phyloP scores from a whole-genome alignment of 2,329 filamentous ascomycete species.

The Sarocladiaceae sp. region DNA sequence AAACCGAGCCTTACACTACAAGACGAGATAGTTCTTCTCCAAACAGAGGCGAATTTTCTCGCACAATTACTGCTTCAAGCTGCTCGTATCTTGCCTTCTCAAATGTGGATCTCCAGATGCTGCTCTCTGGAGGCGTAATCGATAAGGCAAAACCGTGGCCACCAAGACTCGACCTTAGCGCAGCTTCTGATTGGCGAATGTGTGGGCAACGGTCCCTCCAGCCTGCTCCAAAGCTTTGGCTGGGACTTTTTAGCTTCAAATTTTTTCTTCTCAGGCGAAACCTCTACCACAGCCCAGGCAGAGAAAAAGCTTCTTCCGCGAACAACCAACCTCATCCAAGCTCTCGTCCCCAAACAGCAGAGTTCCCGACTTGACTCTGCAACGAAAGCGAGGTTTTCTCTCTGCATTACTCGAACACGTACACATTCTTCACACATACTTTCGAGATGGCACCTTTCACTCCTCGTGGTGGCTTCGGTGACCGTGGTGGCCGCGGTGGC shows the following conservation, averaged over 20 bases:
- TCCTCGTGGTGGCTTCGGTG: conserved; percentile 24
- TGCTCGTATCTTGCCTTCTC: too few relatives aligned
- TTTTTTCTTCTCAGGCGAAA: conserved; percentile 7
- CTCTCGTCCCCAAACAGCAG: not conserved
- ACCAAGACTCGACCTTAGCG: not conserved
- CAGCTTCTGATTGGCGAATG: not conserved
- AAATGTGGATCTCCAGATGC: too few relatives aligned
- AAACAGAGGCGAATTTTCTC: too few relatives aligned
- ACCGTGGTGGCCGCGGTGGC: conserved; percentile 31
- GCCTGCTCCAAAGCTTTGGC: conserved; percentile 4
- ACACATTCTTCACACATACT: not conserved
- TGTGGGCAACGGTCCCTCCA: not conserved
- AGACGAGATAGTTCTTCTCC: too few relatives aligned
- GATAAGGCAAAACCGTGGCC: conserved; percentile 4
- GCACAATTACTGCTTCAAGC: too few relatives aligned
- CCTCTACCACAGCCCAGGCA: conserved; percentile 4
- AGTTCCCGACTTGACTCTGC: not conserved
- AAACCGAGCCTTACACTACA: too few relatives aligned
- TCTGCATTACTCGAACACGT: not conserved
- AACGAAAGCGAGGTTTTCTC: not conserved
- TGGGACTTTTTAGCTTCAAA: conserved; percentile 4
- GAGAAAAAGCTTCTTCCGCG: conserved; percentile 8
- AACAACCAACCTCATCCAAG: not conserved
- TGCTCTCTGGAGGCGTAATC: too few relatives aligned
- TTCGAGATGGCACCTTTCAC: conserved; percentile 19